Evolutionary conservation across 2,329 filamentous ascomycete species (phyloP).

Genomic region (Elsinoe arachidis): DNA sequence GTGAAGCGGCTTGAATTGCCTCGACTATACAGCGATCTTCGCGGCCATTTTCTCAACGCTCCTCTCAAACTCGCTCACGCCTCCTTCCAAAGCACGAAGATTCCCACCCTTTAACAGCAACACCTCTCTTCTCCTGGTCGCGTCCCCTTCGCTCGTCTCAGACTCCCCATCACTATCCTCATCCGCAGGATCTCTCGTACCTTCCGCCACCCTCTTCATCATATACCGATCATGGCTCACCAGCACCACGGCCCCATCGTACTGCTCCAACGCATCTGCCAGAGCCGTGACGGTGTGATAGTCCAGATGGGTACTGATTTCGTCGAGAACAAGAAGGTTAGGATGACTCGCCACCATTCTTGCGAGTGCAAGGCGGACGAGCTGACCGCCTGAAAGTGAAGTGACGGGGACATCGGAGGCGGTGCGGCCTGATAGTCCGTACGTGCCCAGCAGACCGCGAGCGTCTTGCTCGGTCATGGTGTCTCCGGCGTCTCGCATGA

Average conservation of each 20-base stretch:
- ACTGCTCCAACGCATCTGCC: slow-evolving; percentile 55
- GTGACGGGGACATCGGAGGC: slow-evolving; percentile 64
- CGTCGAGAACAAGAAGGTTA: slow-evolving; percentile 68
- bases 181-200: slow-evolving; percentile 28
- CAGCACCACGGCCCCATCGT: slow-evolving; percentile 66
- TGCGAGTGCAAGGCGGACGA: slow-evolving; percentile 56
- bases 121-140: too few species aligned
- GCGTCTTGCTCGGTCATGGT: slow-evolving; percentile 54
- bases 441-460: slow-evolving; percentile 55
- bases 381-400: slow-evolving; percentile 72
- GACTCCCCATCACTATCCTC: neutral
- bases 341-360: slow-evolving; percentile 59
- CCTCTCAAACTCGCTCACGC: too few species aligned
- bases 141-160: too few species aligned
- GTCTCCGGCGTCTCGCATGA: slow-evolving; percentile 33
- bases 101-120: too few species aligned
- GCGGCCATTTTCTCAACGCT: too few species aligned
- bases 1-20: too few species aligned
- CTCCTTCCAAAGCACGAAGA: too few species aligned
- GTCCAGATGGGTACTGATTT: slow-evolving; percentile 78
- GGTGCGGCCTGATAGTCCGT: slow-evolving; percentile 61
- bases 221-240: slow-evolving; percentile 81
- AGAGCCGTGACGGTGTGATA: slow-evolving; percentile 70
- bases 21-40: too few species aligned
- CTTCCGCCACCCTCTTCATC: slow-evolving; percentile 63